A percentile compares a stretch with the other conserved stretches of the same genome.
Evolutionary conservation across 371 early-diverging fungal species (phyloP).

Genomic region (Mucor saturninus): DNA sequence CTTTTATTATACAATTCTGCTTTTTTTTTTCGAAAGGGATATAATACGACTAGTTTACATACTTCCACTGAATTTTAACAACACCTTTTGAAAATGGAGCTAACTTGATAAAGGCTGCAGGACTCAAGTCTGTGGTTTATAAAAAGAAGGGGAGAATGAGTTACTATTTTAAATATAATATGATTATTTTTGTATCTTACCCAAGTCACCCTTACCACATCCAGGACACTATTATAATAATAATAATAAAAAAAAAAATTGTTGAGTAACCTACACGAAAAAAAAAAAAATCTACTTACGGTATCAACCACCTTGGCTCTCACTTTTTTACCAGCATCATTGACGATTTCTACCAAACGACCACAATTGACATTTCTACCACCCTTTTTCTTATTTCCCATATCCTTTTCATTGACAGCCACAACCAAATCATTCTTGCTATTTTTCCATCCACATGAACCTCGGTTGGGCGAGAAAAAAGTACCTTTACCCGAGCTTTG

Average conservation of each 20-base stretch:
- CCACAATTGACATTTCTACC: constrained; percentile 49
- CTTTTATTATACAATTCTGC: no score
- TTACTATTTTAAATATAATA: not conserved
- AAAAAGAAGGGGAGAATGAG: not conserved
- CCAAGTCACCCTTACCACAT: constrained; percentile 53
- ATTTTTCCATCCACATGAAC: constrained; percentile 36
- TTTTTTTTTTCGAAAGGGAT: not conserved
- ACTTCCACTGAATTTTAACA: constrained; percentile 23
- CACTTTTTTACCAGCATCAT: constrained; percentile 43
- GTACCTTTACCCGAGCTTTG: constrained; percentile 8
- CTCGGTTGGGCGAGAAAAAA: constrained; percentile 11
- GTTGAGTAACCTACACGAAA: not conserved
- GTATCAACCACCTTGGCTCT: constrained; percentile 47
- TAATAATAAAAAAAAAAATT: not conserved
- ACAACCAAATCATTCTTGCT: constrained; percentile 37
- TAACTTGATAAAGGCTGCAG: constrained; percentile 61
- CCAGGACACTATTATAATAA: constrained; percentile 42
- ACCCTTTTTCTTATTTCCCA: constrained; percentile 21
- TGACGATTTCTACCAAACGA: constrained; percentile 40
- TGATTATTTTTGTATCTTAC: not conserved
- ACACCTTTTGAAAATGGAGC: constrained; percentile 52
- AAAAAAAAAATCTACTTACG: not conserved
- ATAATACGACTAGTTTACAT: not conserved
- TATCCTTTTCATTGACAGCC: constrained; percentile 34
- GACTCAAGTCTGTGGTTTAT: constrained; percentile 42